phyloP scores from a whole-genome alignment of 306 rosid genomes.

The Cucumis hystrix region DNA sequence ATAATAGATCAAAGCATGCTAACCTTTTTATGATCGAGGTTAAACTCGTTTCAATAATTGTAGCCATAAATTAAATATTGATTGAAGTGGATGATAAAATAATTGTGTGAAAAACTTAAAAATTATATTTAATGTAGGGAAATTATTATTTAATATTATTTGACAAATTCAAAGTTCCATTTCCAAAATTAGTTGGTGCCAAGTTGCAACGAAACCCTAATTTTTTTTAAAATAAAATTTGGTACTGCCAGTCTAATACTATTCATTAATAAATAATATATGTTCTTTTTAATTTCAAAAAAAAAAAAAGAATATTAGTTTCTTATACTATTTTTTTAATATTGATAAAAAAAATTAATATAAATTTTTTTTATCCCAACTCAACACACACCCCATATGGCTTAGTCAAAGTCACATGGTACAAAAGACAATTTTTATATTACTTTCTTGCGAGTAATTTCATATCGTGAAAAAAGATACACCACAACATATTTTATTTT shows the following conservation, averaged over 20 bases:
- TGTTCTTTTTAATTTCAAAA: not conserved
- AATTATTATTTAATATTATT: not conserved
- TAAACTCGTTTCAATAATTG: not conserved
- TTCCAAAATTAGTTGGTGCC: constrained; percentile 5
- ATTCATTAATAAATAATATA: not conserved
- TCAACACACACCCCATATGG: not conserved
- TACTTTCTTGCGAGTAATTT: not conserved
- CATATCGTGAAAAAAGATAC: not conserved
- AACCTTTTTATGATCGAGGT: too few relatives aligned
- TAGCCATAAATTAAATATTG: not conserved
- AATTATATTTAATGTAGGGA: not conserved
- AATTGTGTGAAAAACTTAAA: not conserved
- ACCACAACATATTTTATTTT: not conserved
- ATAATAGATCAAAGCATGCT: too few relatives aligned
- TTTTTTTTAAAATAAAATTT: not conserved
- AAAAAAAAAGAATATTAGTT: not conserved
- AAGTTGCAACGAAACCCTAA: not conserved
- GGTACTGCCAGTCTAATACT: constrained; percentile 2
- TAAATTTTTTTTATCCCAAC: not conserved
- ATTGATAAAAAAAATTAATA: not conserved
- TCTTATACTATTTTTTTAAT: too few relatives aligned
- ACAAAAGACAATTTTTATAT: not conserved
- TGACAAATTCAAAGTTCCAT: not conserved
- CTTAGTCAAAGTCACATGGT: not conserved
- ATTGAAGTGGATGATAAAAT: not conserved